Percentiles rank a stretch among this genome's conserved stretches.
Conservation (phyloP, 352 stramenopile genomes). For the Phytophthora ohioensis region DNA sequence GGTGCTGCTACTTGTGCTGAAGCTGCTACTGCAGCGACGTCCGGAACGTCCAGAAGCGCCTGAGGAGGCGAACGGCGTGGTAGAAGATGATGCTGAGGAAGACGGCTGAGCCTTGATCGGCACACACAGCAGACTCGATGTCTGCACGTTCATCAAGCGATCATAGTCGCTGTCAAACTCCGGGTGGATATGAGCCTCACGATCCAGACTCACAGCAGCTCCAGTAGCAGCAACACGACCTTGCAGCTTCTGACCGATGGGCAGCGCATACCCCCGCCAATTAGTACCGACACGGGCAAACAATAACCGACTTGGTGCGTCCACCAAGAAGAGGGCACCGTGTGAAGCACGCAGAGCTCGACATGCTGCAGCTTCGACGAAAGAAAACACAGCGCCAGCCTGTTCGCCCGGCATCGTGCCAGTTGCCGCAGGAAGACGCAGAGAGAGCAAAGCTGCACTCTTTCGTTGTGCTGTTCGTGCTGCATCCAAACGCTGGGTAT, state of each 20-base stretch:
- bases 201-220: slow-evolving; percentile 60
- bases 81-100: slow-evolving; percentile 29
- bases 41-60: slow-evolving; percentile 26
- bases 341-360: slow-evolving; percentile 43
- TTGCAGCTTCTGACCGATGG: slow-evolving; percentile 72
- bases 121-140: slow-evolving; percentile 75
- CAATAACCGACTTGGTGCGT: slow-evolving; percentile 73
- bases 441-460: slow-evolving; percentile 69
- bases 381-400: slow-evolving; percentile 43
- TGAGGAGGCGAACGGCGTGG: slow-evolving; percentile 19
- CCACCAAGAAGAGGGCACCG: slow-evolving; percentile 81
- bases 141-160: slow-evolving; percentile 60
- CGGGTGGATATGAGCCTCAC: slow-evolving; percentile 59
- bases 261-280: slow-evolving; percentile 77
- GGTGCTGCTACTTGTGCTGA: slow-evolving; percentile 67
- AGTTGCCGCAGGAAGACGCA: slow-evolving; percentile 41
- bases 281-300: slow-evolving; percentile 72
- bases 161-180: slow-evolving; percentile 83
- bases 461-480: slow-evolving; percentile 63
- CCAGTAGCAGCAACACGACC: slow-evolving; percentile 73
- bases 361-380: slow-evolving; percentile 40
- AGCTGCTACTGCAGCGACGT: slow-evolving; percentile 51
- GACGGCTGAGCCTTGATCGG: slow-evolving; percentile 67
- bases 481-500: slow-evolving; percentile 70
- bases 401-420: slow-evolving; percentile 42